Base-by-base conservation (phyloP, 495 filamentous ascomycete species). In the Aspergillus homomorphus region DNA sequence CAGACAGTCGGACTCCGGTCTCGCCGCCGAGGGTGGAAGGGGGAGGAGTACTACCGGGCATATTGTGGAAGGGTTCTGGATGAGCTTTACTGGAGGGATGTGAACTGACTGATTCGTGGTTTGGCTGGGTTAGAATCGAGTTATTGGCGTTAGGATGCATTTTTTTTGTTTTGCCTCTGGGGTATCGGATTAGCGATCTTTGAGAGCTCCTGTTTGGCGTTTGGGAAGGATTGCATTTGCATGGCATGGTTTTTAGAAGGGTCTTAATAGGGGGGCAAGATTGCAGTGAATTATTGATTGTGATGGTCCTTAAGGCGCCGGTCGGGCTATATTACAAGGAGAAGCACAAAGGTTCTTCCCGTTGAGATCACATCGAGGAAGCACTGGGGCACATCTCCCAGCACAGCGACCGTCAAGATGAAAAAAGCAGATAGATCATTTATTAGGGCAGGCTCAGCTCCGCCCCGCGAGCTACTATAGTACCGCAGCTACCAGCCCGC, bases 1-100 rank as follows among this genome's bases (percentile, higher is more conserved):
- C 55, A 59, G 15, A 73, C 67, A 0, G 68, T 74, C 41, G 74
- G 74, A 3, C 20, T 77, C 54, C 66, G 62, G 26, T 66, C 67
- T 4, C 23, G 54, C 7, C 54, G 54, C n/a, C 65, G 68, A 38
- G 65, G 63, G 15, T 76, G 73, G 68, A 79, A 77, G 54, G 76
- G 76, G 0, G 33, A 56, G 3, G 62, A 65, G 22, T 74, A 78
- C 48, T 78, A 78, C 26, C 59, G 68, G 42, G 66, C 60, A 4
- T 69, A 68, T 38, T 76, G 74, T 42, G 62, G 53, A 30, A 54
- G 53, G 48, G 66, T 70, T 19, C 46, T 77, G 66, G 70, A 62
- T 33, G 73, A 77, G 56, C 51, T 76, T 44, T 64, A 62, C 57
- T 48, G 67, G 45, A 61, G 64, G n/a, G 15, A 42, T 9, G 24